A percentile compares a stretch with the other conserved stretches of the same genome.
Conservation (phyloP, 2,329 filamentous ascomycete species). For the Davidsoniella eucalypti region DNA sequence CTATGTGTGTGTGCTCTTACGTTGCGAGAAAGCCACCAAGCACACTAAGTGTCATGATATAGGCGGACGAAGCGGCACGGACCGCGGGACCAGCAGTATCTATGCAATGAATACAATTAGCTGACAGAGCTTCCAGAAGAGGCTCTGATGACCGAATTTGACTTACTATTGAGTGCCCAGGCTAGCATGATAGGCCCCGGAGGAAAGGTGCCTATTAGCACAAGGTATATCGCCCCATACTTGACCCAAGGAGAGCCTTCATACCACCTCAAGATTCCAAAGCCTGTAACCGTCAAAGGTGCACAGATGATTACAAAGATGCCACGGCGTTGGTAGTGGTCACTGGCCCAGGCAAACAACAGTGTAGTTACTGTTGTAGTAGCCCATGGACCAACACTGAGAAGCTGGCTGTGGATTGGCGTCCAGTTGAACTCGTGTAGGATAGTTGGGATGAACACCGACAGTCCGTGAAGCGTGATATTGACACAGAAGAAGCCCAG, state of each 20-base stretch:
- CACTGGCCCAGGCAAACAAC: slow-evolving; percentile 17
- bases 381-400: slow-evolving; percentile 29
- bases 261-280: slow-evolving; percentile 33
- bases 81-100: slow-evolving; percentile 38
- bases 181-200: slow-evolving; percentile 40
- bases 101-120: slow-evolving; percentile 11
- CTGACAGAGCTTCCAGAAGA: neutral
- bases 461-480: slow-evolving; percentile 39
- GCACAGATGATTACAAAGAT: slow-evolving; percentile 25
- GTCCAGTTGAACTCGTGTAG: slow-evolving; percentile 27
- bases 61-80: slow-evolving; percentile 37
- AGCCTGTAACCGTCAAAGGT: slow-evolving; percentile 31
- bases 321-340: slow-evolving; percentile 22
- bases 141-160: slow-evolving; percentile 10
- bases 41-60: slow-evolving; percentile 37
- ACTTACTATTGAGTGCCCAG: slow-evolving; percentile 39
- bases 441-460: slow-evolving; percentile 34
- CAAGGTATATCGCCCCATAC: slow-evolving; percentile 38
- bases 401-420: slow-evolving; percentile 25
- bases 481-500: slow-evolving; percentile 43
- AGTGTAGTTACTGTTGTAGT: slow-evolving; percentile 24
- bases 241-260: slow-evolving; percentile 24
- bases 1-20: slow-evolving; percentile 19
- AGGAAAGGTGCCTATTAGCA: slow-evolving; percentile 38
- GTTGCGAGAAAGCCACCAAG: slow-evolving; percentile 40